These are phyloP conservation scores for Fusarium luffae DNA, from an alignment of 2,329 filamentous ascomycete species.

Conservation along the genomic window DNA sequence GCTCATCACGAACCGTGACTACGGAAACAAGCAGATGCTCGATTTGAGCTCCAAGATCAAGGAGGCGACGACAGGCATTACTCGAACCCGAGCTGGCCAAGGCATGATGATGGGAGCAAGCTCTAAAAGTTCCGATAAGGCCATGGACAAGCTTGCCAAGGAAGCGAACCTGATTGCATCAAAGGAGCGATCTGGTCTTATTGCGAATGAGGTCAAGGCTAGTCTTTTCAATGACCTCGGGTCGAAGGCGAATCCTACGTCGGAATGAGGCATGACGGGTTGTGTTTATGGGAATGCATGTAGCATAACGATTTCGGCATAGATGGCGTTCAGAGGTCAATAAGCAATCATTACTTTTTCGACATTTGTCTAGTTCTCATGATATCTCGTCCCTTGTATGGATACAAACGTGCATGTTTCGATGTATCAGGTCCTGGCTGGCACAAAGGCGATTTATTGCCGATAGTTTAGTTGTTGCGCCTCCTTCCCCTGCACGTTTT, in stretches of 20 bases:
- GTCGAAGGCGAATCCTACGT: constrained; percentile 29
- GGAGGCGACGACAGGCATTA: constrained; percentile 63
- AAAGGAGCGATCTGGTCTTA: constrained; percentile 71
- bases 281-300: constrained; percentile 34
- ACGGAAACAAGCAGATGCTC: constrained; percentile 89
- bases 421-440: too few relatives aligned
- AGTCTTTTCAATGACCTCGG: constrained; percentile 66
- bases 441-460: not conserved
- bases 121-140: constrained; percentile 53
- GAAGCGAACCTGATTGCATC: constrained; percentile 71
- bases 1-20: constrained; percentile 91
- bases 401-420: not conserved
- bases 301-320: constrained; percentile 41
- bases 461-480: not conserved
- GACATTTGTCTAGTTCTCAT: not conserved
- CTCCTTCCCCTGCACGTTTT: not conserved
- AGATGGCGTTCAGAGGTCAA: constrained; percentile 47
- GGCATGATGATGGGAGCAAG: constrained; percentile 43
- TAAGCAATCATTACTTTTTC: constrained; percentile 21
- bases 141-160: constrained; percentile 68
- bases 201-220: constrained; percentile 72
- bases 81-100: constrained; percentile 43
- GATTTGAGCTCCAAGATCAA: constrained; percentile 87
- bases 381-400: not conserved
- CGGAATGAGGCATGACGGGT: constrained; percentile 25